phyloP scores from a whole-genome alignment of 129 eudicot genomes.

The Pseudognaphalium luteoalbum region DNA sequence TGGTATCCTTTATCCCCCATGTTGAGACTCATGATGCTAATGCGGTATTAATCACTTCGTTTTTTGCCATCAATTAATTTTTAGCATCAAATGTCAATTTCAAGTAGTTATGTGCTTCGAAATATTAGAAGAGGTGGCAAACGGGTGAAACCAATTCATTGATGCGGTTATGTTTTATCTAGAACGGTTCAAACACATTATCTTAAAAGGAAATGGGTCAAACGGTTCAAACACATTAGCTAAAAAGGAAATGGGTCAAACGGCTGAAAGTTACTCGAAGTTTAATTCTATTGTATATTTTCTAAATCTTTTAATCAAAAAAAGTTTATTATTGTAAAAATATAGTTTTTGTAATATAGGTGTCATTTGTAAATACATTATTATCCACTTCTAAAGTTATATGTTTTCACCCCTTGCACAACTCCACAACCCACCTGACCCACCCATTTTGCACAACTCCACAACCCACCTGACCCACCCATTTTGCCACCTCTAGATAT shows the following conservation, averaged over 20 bases:
- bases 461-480: neutral
- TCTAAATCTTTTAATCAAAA: neutral
- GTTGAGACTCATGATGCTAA: constrained; percentile 86
- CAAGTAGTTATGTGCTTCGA: constrained; percentile 9
- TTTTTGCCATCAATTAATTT: neutral
- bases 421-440: neutral
- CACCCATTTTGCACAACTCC: neutral
- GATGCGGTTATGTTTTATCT: neutral
- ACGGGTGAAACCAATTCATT: neutral
- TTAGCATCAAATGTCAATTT: neutral
- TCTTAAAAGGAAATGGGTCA: neutral
- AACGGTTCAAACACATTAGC: neutral
- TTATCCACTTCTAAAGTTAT: neutral
- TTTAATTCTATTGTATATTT: neutral
- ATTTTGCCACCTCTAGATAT: constrained; percentile 7
- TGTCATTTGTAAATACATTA: neutral
- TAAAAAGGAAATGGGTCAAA: neutral
- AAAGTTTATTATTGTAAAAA: neutral
- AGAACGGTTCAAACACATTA: neutral
- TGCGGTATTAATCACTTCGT: constrained; percentile 48
- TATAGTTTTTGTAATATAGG: too few species aligned
- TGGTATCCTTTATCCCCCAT: constrained; percentile 80
- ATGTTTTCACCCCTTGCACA: neutral
- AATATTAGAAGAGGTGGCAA: neutral
- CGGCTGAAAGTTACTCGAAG: neutral